Conservation (phyloP, 306 rosid genomes). For the Castanea sativa region DNA sequence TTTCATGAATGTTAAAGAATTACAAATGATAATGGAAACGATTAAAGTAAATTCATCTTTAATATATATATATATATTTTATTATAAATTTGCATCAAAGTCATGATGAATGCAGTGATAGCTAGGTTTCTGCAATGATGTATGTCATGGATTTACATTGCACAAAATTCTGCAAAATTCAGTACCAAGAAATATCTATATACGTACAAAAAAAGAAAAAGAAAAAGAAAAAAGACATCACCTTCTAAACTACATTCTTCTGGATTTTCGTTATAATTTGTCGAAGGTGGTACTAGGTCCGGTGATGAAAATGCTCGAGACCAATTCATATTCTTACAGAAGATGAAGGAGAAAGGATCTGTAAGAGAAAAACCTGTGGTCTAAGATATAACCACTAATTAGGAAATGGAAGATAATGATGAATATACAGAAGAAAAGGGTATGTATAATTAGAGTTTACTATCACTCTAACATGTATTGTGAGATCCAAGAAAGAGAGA, state of each 20-base stretch:
- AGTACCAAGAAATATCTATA: background rate
- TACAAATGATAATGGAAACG: background rate
- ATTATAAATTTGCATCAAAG: background rate
- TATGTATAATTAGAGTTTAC: background rate
- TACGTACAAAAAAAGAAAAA: background rate
- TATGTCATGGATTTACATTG: constrained; percentile 1
- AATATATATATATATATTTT: background rate
- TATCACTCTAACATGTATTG: constrained; percentile 9
- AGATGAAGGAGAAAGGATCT: constrained; percentile 13
- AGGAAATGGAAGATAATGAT: constrained; percentile 1
- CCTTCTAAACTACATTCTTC: constrained; percentile 63
- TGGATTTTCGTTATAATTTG: constrained; percentile 20
- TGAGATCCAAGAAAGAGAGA: constrained; percentile 59
- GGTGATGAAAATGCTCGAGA: constrained; percentile 59
- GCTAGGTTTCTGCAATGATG: background rate
- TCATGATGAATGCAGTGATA: background rate
- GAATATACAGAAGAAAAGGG: constrained; percentile 20
- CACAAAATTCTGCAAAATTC: background rate
- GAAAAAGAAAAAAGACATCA: constrained; percentile 9
- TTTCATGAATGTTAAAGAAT: background rate
- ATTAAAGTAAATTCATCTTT: no score
- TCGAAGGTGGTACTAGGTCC: constrained; percentile 35
- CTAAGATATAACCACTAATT: background rate
- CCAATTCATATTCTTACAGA: constrained; percentile 34
- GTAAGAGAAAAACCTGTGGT: constrained; percentile 9